Percentiles rank a stretch among this genome's conserved stretches.
Evolutionary conservation across 495 filamentous ascomycete species (phyloP).

Genomic region (Penicillium antarcticum): DNA sequence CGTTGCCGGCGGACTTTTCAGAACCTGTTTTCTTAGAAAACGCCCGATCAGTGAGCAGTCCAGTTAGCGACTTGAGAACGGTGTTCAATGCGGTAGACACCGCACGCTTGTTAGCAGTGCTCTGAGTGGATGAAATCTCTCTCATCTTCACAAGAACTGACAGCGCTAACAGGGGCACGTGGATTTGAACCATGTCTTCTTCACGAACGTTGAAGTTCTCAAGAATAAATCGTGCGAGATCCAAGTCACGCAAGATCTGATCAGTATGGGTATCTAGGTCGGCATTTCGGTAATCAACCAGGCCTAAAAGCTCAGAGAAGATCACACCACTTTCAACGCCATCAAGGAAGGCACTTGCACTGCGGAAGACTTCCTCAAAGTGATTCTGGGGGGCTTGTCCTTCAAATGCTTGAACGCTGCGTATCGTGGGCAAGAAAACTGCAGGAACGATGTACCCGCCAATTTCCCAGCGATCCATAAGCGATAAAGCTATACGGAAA

Average conservation of each 20-base stretch:
- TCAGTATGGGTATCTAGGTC: conserved; percentile 40
- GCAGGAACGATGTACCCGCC: conserved; percentile 82
- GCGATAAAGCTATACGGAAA: conserved; percentile 84
- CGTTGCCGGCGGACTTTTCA: conserved; percentile 18
- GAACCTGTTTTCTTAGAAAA: conserved; percentile 49
- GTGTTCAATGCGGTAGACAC: conserved; percentile 28
- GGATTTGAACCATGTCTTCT: conserved; percentile 88
- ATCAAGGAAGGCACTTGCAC: conserved; percentile 94
- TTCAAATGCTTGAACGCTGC: conserved; percentile 72
- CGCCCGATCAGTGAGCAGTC: conserved; percentile 66
- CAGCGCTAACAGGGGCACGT: conserved; percentile 74
- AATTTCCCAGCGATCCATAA: conserved; percentile 98
- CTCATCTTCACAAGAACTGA: conserved; percentile 58
- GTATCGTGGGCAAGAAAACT: conserved; percentile 82
- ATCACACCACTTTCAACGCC: conserved; percentile 92
- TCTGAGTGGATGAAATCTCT: conserved; percentile 20
- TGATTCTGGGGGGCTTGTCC: conserved; percentile 54
- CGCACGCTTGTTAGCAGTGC: conserved; percentile 15
- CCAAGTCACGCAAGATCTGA: conserved; percentile 49
- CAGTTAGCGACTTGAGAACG: conserved; percentile 36
- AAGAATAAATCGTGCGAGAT: conserved; percentile 77
- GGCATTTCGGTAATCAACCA: conserved; percentile 32
- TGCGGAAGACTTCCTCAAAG: conserved; percentile 83
- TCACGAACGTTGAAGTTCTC: conserved; percentile 89
- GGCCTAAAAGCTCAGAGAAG: conserved; percentile 73